A percentile compares a stretch with the other conserved stretches of the same genome.
phyloP scores from a whole-genome alignment of 2,329 filamentous ascomycete genomes.

The Exserohilum rostratum region DNA sequence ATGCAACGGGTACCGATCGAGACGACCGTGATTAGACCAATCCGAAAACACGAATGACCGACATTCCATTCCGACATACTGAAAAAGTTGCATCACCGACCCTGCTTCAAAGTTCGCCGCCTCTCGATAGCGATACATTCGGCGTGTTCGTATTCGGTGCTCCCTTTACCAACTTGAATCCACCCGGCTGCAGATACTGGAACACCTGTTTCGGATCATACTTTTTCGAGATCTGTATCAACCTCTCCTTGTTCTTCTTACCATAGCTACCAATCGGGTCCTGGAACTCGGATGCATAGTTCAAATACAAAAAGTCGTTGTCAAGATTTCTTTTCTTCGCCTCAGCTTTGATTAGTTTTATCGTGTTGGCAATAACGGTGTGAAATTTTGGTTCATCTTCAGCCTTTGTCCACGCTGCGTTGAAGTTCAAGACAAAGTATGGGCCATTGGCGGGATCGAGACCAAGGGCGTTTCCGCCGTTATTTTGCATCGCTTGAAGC shows the following conservation, averaged over 20 bases:
- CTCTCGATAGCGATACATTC: neutral
- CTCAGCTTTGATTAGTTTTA: constrained; percentile 9
- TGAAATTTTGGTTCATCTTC: constrained; percentile 19
- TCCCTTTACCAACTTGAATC: constrained; percentile 44
- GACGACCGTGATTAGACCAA: too few species aligned
- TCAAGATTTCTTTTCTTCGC: constrained; percentile 11
- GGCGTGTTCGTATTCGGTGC: constrained; percentile 1
- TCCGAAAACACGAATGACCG: neutral
- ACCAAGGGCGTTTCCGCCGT: constrained; percentile 35
- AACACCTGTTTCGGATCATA: constrained; percentile 52
- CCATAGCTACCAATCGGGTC: constrained; percentile 52
- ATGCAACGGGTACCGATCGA: too few species aligned
- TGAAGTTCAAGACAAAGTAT: constrained; percentile 22
- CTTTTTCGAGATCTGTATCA: constrained; percentile 41
- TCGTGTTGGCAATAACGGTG: constrained; percentile 10
- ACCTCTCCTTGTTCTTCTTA: constrained; percentile 15
- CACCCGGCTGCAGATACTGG: constrained; percentile 49
- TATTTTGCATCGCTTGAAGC: constrained; percentile 19
- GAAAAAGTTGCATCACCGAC: too few species aligned
- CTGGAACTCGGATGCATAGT: constrained; percentile 43
- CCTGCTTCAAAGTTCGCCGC: neutral
- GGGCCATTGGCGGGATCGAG: constrained; percentile 22
- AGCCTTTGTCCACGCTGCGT: constrained; percentile 11
- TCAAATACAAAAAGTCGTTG: constrained; percentile 21
- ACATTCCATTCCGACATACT: neutral